Evolutionary conservation across 805 yeast genomes (phyloP).

Genomic region (Cyberlindnera amylophila): DNA sequence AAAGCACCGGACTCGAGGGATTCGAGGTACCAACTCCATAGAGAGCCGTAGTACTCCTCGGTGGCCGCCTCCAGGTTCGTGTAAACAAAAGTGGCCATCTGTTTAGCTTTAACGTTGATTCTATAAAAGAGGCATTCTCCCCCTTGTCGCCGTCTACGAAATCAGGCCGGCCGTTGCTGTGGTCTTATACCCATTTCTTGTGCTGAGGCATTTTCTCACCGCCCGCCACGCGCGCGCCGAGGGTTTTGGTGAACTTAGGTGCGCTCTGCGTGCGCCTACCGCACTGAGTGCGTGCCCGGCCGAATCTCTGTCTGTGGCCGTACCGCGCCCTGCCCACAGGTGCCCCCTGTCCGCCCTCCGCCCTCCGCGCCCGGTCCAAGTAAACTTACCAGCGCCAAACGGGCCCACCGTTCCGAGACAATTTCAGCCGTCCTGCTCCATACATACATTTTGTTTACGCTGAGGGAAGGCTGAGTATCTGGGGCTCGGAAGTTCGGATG

Average conservation of each 20-base stretch:
- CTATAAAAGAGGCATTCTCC: too few relatives aligned
- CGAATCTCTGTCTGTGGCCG: neutral
- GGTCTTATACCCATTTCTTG: neutral
- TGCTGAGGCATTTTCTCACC: slow-evolving; percentile 13
- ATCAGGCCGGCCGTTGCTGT: neutral
- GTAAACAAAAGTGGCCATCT: slow-evolving; percentile 17
- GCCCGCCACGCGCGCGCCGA: neutral
- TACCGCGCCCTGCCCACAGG: neutral
- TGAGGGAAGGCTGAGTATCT: too few relatives aligned
- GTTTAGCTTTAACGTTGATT: too few relatives aligned
- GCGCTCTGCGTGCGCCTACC: slow-evolving; percentile 6
- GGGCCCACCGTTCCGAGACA: slow-evolving; percentile 10
- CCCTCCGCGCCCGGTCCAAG: too few relatives aligned
- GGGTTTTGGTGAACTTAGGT: too few relatives aligned
- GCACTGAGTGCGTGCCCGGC: neutral
- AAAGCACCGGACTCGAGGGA: slow-evolving; percentile 18
- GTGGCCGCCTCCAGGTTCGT: slow-evolving; percentile 11
- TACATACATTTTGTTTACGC: too few relatives aligned
- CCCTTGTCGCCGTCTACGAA: too few relatives aligned
- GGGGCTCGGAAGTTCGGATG: too few relatives aligned
- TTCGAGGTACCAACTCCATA: slow-evolving; percentile 21
- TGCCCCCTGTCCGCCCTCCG: too few relatives aligned
- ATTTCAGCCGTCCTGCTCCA: slow-evolving; percentile 12
- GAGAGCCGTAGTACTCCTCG: slow-evolving; percentile 14
- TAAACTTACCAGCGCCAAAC: too few relatives aligned